Percentiles rank a stretch among this genome's conserved stretches.
phyloP scores from a whole-genome alignment of 1,284 basidiomycete species.

The Bondarzewia mesenterica region DNA sequence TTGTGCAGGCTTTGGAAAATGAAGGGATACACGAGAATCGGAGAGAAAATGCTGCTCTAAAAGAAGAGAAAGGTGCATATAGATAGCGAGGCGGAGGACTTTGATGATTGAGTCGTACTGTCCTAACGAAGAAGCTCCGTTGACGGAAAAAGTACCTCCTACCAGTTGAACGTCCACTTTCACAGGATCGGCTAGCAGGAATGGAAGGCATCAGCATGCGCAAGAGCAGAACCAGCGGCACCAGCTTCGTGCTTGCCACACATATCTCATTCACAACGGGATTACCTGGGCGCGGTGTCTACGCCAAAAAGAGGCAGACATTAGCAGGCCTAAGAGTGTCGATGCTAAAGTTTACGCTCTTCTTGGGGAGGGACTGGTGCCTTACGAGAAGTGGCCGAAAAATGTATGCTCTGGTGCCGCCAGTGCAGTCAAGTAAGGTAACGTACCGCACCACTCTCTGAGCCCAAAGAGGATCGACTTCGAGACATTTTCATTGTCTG shows the following conservation, averaged over 20 bases:
- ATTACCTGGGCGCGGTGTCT: not conserved
- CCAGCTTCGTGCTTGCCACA: no score
- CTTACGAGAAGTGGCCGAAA: no score
- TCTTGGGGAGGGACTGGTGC: no score
- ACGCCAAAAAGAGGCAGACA: not conserved
- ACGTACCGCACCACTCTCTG: conserved; percentile 41
- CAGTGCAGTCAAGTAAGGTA: not conserved
- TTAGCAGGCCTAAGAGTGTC: no score
- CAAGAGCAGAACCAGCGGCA: no score
- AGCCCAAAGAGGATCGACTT: conserved; percentile 38
- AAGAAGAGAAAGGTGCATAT: conserved; percentile 47
- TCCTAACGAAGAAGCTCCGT: conserved; percentile 31
- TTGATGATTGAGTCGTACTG: conserved; percentile 38
- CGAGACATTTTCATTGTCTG: conserved; percentile 17
- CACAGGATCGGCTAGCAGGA: conserved; percentile 5
- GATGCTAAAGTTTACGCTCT: no score
- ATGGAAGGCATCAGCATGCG: not conserved
- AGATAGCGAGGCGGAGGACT: conserved; percentile 47
- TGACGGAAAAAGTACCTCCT: conserved; percentile 53
- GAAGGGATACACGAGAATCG: conserved; percentile 39
- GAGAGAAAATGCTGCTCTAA: conserved; percentile 55
- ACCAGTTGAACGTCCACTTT: conserved; percentile 30
- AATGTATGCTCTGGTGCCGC: not conserved
- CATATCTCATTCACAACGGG: no score
- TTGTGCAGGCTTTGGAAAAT: conserved; percentile 27